Evolutionary conservation across 1,284 basidiomycete species (phyloP).

Genomic region (Pascua sp.): DNA sequence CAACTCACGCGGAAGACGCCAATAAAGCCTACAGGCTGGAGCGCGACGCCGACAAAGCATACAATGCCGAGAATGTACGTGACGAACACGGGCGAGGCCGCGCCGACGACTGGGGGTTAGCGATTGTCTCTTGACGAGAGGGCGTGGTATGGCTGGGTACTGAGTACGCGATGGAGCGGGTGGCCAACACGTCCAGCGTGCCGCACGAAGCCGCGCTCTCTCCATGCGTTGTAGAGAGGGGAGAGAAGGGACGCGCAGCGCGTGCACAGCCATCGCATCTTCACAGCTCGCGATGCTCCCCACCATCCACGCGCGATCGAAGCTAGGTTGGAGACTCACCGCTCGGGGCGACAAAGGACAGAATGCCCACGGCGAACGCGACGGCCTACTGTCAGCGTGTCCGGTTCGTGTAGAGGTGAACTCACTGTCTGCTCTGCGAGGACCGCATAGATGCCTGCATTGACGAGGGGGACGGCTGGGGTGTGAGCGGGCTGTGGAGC

Average conservation of each 20-base stretch:
- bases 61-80: constrained; percentile 69
- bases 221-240: no score
- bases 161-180: neutral
- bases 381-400: constrained; percentile 47
- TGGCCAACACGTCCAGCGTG: neutral
- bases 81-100: constrained; percentile 68
- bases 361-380: constrained; percentile 66
- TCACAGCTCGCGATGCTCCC: no score
- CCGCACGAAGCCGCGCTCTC: neutral
- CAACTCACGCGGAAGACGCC: constrained; percentile 67
- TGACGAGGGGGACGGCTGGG: constrained; percentile 73
- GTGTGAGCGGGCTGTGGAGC: constrained; percentile 1
- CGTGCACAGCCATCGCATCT: no score
- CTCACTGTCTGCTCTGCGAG: constrained; percentile 66
- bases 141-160: no score
- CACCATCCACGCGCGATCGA: no score
- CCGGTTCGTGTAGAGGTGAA: neutral
- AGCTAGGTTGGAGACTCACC: constrained; percentile 20
- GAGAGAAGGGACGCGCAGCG: no score
- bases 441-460: constrained; percentile 79
- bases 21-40: constrained; percentile 76
- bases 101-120: constrained; percentile 69
- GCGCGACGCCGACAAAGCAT: constrained; percentile 65
- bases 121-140: neutral
- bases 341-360: constrained; percentile 69